These are phyloP conservation scores for Crucibulum laeve DNA, from an alignment of 768 basidiomycete genomes.

Conservation along the genomic window DNA sequence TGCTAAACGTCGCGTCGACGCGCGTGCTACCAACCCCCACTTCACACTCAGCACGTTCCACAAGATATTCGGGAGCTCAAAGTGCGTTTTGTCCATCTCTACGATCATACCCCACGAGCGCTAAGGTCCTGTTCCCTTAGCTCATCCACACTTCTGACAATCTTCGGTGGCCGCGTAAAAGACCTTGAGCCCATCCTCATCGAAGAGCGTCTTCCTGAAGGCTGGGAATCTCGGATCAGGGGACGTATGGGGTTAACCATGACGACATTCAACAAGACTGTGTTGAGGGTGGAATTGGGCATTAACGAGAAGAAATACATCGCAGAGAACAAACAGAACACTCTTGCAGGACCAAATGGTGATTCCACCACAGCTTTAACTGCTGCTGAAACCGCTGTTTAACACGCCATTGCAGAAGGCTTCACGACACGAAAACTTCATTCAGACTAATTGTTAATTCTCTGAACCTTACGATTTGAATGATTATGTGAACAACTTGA, in stretches of 20 bases:
- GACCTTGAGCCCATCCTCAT: conserved; percentile 53
- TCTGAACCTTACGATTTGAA: too few species aligned
- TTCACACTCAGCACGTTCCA: conserved; percentile 49
- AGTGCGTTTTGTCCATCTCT: conserved; percentile 37
- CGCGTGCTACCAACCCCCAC: conserved; percentile 47
- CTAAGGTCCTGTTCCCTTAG: conserved; percentile 23
- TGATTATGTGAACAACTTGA: too few species aligned
- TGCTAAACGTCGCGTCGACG: conserved; percentile 58
- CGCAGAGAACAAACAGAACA: neutral
- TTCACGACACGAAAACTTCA: too few species aligned
- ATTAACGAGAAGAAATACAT: conserved; percentile 31
- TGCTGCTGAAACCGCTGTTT: too few species aligned
- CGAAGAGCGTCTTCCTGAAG: conserved; percentile 67
- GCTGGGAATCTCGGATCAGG: conserved; percentile 65
- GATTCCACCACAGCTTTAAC: too few species aligned
- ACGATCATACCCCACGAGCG: neutral
- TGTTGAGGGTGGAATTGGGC: conserved; percentile 33
- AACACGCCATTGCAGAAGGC: too few species aligned
- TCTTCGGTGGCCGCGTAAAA: conserved; percentile 59
- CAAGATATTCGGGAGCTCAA: conserved; percentile 60
- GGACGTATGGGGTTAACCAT: conserved; percentile 58
- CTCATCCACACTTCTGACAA: conserved; percentile 56
- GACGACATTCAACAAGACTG: conserved; percentile 44
- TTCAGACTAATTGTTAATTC: too few species aligned
- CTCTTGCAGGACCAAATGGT: too few species aligned